Conservation (phyloP, 1,139 yeast species). For the Zygoascus meyerae region DNA sequence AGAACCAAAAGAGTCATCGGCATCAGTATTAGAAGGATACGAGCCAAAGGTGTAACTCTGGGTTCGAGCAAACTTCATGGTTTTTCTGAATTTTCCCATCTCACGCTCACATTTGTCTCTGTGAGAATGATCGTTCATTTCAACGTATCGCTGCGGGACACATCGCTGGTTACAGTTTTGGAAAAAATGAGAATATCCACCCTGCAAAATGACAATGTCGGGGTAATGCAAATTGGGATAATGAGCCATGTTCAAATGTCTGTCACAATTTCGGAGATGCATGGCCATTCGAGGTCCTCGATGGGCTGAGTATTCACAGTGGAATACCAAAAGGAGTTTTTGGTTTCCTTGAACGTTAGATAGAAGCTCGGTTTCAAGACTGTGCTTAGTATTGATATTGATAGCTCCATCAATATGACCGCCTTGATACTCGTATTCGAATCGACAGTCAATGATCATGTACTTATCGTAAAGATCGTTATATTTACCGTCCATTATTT, state of each 20-base stretch:
- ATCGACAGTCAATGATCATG: constrained; percentile 77
- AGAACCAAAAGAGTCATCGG: constrained; percentile 3
- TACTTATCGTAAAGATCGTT: constrained; percentile 52
- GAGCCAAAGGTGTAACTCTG: constrained; percentile 20
- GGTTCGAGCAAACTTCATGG: constrained; percentile 27
- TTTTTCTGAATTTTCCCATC: constrained; percentile 54
- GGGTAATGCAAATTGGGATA: constrained; percentile 85
- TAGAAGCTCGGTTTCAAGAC: constrained; percentile 47
- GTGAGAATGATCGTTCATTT: constrained; percentile 76
- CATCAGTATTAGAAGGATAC: background rate
- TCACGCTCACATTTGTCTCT: constrained; percentile 64
- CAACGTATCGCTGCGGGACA: constrained; percentile 72
- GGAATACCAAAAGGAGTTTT: constrained; percentile 58
- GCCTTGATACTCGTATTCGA: constrained; percentile 84
- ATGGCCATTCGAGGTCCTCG: constrained; percentile 92
- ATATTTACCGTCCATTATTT: constrained; percentile 55
- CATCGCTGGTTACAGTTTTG: constrained; percentile 51
- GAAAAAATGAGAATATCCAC: constrained; percentile 82
- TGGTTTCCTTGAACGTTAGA: constrained; percentile 12
- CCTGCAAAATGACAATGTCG: constrained; percentile 79
- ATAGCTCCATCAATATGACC: constrained; percentile 86
- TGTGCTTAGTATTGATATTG: constrained; percentile 66
- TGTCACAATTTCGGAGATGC: constrained; percentile 76
- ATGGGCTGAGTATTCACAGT: constrained; percentile 89
- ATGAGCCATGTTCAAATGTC: constrained; percentile 60